A percentile compares a stretch with the other conserved stretches of the same genome.
These are phyloP conservation scores for Aspergillus arachidicola DNA, from an alignment of 2,329 filamentous ascomycete genomes.

Conservation along the genomic window DNA sequence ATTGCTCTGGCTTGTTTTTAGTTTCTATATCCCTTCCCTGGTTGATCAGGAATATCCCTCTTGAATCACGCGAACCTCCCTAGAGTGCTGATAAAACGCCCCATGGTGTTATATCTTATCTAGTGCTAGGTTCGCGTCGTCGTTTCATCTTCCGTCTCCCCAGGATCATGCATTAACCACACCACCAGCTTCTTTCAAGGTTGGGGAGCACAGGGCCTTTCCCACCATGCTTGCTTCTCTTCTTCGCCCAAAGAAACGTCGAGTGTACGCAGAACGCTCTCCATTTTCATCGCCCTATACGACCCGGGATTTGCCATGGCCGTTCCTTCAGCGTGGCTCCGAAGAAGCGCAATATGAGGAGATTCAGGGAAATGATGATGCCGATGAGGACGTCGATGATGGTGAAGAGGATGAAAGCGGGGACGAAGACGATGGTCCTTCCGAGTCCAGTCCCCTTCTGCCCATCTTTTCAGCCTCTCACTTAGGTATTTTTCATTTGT, in stretches of 20 bases:
- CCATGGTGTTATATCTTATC: background rate
- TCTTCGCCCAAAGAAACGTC: constrained; percentile 33
- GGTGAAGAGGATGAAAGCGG: constrained; percentile 41
- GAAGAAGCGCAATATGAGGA: constrained; percentile 23
- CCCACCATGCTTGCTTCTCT: constrained; percentile 35
- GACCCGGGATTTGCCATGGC: constrained; percentile 24
- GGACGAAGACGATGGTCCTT: constrained; percentile 47
- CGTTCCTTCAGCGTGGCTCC: constrained; percentile 19
- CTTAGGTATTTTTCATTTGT: constrained; percentile 59
- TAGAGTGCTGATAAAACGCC: constrained; percentile 2
- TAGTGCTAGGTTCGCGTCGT: background rate
- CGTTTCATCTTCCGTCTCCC: constrained; percentile 1
- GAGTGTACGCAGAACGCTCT: constrained; percentile 27
- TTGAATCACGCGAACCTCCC: constrained; percentile 10
- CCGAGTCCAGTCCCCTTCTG: constrained; percentile 58
- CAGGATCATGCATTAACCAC: constrained; percentile 1
- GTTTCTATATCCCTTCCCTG: background rate
- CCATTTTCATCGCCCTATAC: constrained; percentile 34
- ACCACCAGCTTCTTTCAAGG: background rate
- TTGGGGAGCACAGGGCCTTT: background rate
- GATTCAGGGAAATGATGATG: constrained; percentile 38
- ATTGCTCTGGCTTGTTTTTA: background rate
- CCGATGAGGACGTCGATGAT: constrained; percentile 44
- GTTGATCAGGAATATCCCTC: constrained; percentile 2
- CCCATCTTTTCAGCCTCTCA: constrained; percentile 81